Evolutionary conservation across 1,139 yeast genomes (phyloP).

Genomic region (Lizanozyma gosingica): DNA sequence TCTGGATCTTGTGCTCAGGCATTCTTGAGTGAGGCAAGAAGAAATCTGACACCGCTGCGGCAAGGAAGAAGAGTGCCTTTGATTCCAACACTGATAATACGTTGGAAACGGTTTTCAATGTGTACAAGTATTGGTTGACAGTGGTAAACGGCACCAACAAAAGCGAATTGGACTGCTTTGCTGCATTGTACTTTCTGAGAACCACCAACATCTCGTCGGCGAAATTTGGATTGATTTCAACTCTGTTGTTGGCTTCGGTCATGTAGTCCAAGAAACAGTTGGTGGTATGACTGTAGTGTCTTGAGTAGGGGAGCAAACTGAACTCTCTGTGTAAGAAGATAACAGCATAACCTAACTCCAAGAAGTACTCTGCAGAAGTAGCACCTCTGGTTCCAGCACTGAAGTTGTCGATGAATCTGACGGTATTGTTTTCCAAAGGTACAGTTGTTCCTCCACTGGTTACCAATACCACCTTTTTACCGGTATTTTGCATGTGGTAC

Average conservation of each 20-base stretch:
- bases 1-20: conserved; percentile 92
- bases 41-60: conserved; percentile 97
- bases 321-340: conserved; percentile 88
- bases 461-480: conserved; percentile 60
- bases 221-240: conserved; percentile 53
- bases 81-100: conserved; percentile 44
- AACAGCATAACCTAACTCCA: conserved; percentile 82
- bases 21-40: conserved; percentile 78
- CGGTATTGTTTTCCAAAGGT: conserved; percentile 93
- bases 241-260: conserved; percentile 42
- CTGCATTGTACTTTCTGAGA: conserved; percentile 55
- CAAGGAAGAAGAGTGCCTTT: conserved; percentile 70
- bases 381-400: conserved; percentile 98
- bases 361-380: conserved; percentile 84
- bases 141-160: conserved; percentile 85
- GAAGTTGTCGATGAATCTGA: conserved; percentile 90
- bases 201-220: conserved; percentile 57
- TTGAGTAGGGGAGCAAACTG: conserved; percentile 80
- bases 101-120: conserved; percentile 61
- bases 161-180: conserved; percentile 49
- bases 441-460: conserved; percentile 99
- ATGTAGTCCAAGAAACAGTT: conserved; percentile 81
- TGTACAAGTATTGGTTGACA: conserved; percentile 85
- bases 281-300: conserved; percentile 81
- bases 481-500: conserved; percentile 24